Base-by-base conservation (phyloP, 2,329 filamentous ascomycete species). In the Xylaria sp. region DNA sequence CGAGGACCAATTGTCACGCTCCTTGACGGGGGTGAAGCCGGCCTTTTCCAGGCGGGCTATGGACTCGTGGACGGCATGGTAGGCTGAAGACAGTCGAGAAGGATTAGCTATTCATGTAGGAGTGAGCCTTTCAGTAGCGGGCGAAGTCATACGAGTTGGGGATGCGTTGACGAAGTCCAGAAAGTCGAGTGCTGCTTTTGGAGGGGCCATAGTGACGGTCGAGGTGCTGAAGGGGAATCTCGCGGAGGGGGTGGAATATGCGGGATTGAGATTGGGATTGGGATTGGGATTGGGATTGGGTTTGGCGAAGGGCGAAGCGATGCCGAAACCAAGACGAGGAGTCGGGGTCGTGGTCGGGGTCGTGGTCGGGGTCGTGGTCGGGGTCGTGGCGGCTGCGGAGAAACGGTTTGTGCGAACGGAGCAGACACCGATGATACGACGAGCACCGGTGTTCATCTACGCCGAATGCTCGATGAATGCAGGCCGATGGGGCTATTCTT, bases 161-260 rank as follows among this genome's bases (percentile, higher is more conserved):
- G 94, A 97, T 71, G 91, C 92, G 81, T 97, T 97, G 79, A 97
- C 91, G 83, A 97, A 97, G 81, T 93, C 91, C 78, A 97, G 83
- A 80, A 97, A 97, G 84, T 97, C 93, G 81, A 91, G 83, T 63
- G 93, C 93, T 62, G 88, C 81, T 73, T 84, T 80, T 41, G 84
- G 83, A 59, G 85, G 83, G 57, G 85, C 82, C 86, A 88, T 88
- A 75, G 68, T 80, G 72, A 61, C 57, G 25, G 65, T 48, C 59
- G 62, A 65, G 60, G 67, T 74, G 63, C 67, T 70, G 68, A 74
- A 74, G n/a, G 7, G 50, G 48, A 52, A 68, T 32, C 32, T 67
- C 1, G 39, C 55, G 30, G 56, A 43, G 32, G 28, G 43, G 50
- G 30, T 1, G 30, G 28, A 23, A 53, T 46, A 18, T 53, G 18